Base-by-base conservation (phyloP, 345 rosid species). In the Rhodamnia rubescens region DNA sequence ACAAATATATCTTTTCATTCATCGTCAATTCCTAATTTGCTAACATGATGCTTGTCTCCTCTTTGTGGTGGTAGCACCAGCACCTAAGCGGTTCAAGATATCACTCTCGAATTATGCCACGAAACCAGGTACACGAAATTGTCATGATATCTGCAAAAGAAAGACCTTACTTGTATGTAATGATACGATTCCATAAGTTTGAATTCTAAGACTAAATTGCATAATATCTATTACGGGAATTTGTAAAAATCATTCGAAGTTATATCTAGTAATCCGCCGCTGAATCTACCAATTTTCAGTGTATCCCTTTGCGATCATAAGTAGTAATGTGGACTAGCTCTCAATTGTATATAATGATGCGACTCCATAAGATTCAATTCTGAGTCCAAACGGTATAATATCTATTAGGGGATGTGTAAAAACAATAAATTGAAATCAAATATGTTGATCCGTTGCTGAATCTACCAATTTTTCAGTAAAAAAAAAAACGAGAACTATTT, bases 361-460 rank as follows among this genome's bases (percentile, higher is more conserved):
- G 5, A 13, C n/a, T 58, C 12, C 7, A 58, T 27, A 13, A 58
- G 16, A 12, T 5, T 27, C 36, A 0, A 58, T 13, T 58, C 69
- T 12, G 12, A 58, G 1, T n/a, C 1, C 13, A 7, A 58, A 58
- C 18, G 0, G 4, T 12, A n/a, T 2, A 58, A 11, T n/a, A 12
- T 14, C 8, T 58, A 11, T 58, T 2, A 5, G 69, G 18, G 16
- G n/a, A n/a, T 58, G 5, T 58, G 36, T 58, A 58, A 58, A 26
- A 58, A 58, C n/a, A 58, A 58, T 12, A 8, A 13, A n/a, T n/a
- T 4, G 0, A 58, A 58, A n/a, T 6, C 5, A 0, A 4, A 58
- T 58, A 4, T 58, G 12, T 58, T 58, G 18, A 27, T 27, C 7
- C 1, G 36, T 27, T 6, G 36, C 9, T 13, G 0, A n/a, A 59